These are phyloP conservation scores for Kernera saxatilis DNA, from an alignment of 345 rosid species.

Conservation along the genomic window DNA sequence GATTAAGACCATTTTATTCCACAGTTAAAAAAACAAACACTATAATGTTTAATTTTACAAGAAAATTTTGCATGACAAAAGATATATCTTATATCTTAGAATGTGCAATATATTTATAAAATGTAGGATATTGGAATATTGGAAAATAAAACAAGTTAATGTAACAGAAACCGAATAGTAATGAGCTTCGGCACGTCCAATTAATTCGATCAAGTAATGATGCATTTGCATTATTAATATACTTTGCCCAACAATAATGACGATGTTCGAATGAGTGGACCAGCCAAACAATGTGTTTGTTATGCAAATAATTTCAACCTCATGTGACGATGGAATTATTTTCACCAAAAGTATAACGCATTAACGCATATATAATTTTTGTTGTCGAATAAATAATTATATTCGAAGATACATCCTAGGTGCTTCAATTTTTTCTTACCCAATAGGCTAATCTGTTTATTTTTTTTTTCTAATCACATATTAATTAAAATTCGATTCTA, in stretches of 20 bases:
- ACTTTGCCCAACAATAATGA: constrained; percentile 18
- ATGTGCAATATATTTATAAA: not conserved
- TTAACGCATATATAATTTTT: not conserved
- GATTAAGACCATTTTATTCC: no score
- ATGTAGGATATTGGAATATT: not conserved
- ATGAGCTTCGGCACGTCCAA: not conserved
- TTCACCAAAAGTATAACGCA: constrained; percentile 10
- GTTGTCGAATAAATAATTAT: not conserved
- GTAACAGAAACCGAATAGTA: constrained; percentile 6
- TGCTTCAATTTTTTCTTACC: not conserved
- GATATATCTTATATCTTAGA: not conserved
- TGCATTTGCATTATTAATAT: constrained; percentile 16
- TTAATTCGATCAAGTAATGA: constrained; percentile 11
- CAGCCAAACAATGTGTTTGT: constrained; percentile 28
- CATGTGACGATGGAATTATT: constrained; percentile 24
- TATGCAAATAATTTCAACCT: constrained; percentile 16
- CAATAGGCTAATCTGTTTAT: not conserved
- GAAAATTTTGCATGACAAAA: not conserved
- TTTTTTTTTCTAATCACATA: no score
- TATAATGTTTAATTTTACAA: no score
- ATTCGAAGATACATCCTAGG: constrained; percentile 10
- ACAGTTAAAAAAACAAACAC: no score
- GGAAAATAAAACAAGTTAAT: not conserved
- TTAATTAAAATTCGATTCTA: no score
- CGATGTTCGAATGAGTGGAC: constrained; percentile 24